phyloP scores from a whole-genome alignment of 176 grass and related monocot species.

The Triticum aestivum region IWGSC_CS_RefSeq_v2.1 NC_057795.1:457668673-457669172 shows the following conservation, averaged over 20 bases:
- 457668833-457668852: slow-evolving; percentile 80
- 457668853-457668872: slow-evolving; percentile 91
- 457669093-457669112: slow-evolving; percentile 3
- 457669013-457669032: slow-evolving; percentile 97
- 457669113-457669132: not conserved
- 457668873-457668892: slow-evolving; percentile 84
- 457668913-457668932: slow-evolving; percentile 79
- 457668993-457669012: slow-evolving; percentile 95
- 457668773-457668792: slow-evolving; percentile 81
- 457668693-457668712: slow-evolving; percentile 96
- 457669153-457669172: not conserved
- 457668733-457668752: slow-evolving; percentile 89
- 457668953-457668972: slow-evolving; percentile 94
- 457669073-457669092: slow-evolving; percentile 22
- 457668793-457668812: slow-evolving; percentile 97
- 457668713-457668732: slow-evolving; percentile 98
- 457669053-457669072: slow-evolving; percentile 72
- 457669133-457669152: not conserved
- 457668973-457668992: slow-evolving; percentile 91
- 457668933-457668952: slow-evolving; percentile 95
- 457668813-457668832: slow-evolving; percentile 93
- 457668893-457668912: slow-evolving; percentile 92
- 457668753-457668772: slow-evolving; percentile 98
- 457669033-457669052: slow-evolving; percentile 94
- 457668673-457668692: slow-evolving; percentile 99